Conservation (phyloP, 1,139 yeast genomes). For the Arxiozyma slooffiae region DNA sequence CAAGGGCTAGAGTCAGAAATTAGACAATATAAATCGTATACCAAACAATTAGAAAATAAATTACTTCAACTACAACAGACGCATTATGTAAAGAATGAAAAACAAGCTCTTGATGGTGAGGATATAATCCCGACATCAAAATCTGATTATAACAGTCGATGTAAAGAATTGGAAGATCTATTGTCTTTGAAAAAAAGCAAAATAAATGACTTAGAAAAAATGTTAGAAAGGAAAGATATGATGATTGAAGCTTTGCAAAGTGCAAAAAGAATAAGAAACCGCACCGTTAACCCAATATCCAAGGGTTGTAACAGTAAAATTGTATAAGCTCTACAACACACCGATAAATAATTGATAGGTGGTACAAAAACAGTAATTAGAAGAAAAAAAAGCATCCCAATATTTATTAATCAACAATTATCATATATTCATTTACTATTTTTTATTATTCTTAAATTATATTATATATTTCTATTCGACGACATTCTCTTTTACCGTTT, state of each 20-base stretch:
- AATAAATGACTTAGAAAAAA: conserved; percentile 52
- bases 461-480: background rate
- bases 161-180: conserved; percentile 8
- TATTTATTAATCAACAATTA: no score
- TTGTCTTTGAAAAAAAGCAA: conserved; percentile 56
- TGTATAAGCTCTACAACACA: background rate
- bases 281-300: conserved; percentile 18
- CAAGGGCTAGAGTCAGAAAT: conserved; percentile 22
- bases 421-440: no score
- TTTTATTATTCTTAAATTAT: no score
- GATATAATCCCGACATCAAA: background rate
- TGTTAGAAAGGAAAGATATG: conserved; percentile 60
- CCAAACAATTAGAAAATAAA: conserved; percentile 16
- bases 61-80: conserved; percentile 3
- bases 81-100: background rate
- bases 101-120: background rate
- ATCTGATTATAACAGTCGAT: background rate
- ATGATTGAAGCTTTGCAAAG: conserved; percentile 66
- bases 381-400: no score
- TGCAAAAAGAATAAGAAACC: conserved; percentile 42
- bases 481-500: background rate
- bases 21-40: conserved; percentile 18
- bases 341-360: background rate
- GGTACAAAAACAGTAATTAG: no score
- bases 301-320: background rate